Evolutionary conservation across 2,329 filamentous ascomycete species (phyloP), one percentile per base, ranked within the genome.

Genomic region (Pestalotiopsis sp.): DNA sequence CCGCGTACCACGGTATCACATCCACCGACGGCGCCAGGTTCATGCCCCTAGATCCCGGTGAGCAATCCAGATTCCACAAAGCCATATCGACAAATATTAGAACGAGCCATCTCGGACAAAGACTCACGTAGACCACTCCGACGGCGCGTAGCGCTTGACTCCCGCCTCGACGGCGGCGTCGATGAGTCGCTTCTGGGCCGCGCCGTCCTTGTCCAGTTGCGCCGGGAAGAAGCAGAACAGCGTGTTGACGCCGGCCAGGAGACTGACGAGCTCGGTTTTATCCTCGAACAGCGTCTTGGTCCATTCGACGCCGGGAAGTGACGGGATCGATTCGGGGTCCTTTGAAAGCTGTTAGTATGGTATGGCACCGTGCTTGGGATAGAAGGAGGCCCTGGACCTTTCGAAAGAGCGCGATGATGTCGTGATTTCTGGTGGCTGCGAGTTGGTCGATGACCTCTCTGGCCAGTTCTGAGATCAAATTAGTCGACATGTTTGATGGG

Each of bases 81-180:
- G 45, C 20, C 23, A 4, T 6, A 64, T 11, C 1, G 2, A 12
- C 12, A 11, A 2, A n/a, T 52, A 52, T 52, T 17, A 39, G 38
- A 41, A 41, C 14, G 20, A 41, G 7, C 6, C 41, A 11, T 52
- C 11, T 13, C 57, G 57, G 57, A 14, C 13, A 31, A 31, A 17
- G 36, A 72, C 71, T 71, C 68, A 77, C 76, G 70, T 72, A 62
- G 68, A 70, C 69, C 72, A 80, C 71, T 82, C 80, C 45, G 79
- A 82, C 14, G 81, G 81, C 60, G 80, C 78, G 73, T 80, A 83
- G 17, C 80, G 79, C 69, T 80, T 81, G 49, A 83, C 81, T 1
- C 79, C 77, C 12, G 81, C 81, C 25, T 70, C 70, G 57, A 83
- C 73, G 12, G 76, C 73, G 57, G 80, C 80, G 73, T 83, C 79